phyloP scores from a whole-genome alignment of 176 grass and related monocot species.

The Cenchrus americanus region DNA sequence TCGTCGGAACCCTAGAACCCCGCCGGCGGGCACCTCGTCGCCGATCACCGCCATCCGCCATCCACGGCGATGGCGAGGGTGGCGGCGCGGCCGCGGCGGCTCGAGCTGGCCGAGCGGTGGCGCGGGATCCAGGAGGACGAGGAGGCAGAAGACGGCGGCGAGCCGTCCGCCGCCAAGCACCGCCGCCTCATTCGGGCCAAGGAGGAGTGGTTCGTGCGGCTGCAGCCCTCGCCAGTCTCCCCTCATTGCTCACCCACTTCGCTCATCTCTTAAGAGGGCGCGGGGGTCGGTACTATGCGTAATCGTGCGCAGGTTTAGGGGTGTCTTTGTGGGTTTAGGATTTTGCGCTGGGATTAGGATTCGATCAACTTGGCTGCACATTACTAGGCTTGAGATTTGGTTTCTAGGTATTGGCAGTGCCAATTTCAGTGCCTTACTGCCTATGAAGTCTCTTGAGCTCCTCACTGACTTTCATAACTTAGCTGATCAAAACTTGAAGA shows the following conservation, averaged over 20 bases:
- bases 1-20: constrained; percentile 41
- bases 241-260: background rate
- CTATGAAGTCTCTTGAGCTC: background rate
- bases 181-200: constrained; percentile 59
- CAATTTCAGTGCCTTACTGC: background rate
- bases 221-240: background rate
- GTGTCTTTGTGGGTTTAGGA: background rate
- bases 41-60: constrained; percentile 2
- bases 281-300: background rate
- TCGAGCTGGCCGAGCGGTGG: constrained; percentile 67
- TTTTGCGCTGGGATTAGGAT: constrained; percentile 20
- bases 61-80: constrained; percentile 42
- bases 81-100: constrained; percentile 41
- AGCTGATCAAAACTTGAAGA: background rate
- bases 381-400: background rate
- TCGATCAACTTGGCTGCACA: background rate
- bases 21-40: background rate
- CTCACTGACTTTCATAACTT: background rate
- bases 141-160: constrained; percentile 50
- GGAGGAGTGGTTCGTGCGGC: constrained; percentile 70
- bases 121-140: constrained; percentile 73
- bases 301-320: constrained; percentile 28
- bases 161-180: constrained; percentile 44
- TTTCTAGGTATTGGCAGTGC: background rate
- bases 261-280: background rate